Base-by-base conservation (phyloP, 2,329 filamentous ascomycete genomes). In the Kalmusia sp. region DNA sequence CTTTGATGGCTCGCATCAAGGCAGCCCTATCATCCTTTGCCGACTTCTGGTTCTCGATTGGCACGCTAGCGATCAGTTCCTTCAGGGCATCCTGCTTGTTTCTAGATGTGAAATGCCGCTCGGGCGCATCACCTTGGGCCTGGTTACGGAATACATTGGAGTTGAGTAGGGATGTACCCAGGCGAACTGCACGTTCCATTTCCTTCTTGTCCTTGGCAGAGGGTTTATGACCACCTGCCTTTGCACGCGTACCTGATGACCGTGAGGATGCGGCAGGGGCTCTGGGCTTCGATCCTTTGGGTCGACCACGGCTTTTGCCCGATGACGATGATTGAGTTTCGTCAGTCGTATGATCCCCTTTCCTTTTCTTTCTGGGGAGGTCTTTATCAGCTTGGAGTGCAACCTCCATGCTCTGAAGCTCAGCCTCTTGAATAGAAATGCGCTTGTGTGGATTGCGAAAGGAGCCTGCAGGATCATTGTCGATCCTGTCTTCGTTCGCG, bases 11-110 rank as follows among this genome's bases (percentile, higher is more conserved):
- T 7, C 69, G 57, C 0, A 73, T 14, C 0, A 82, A 63, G 7
- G 60, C 62, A 1, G 53, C 63, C 54, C 71, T 77, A 41, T 82
- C 78, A 8, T 51, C 45, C 3, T 57, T 58, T 0, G 69, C 70
- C 8, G 64, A 61, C 28, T 69, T 71, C 28, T 64, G 60, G 8
- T 71, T 64, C n/a, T 75, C 73, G 8, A 67, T 7, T 0, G 77
- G 75, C 0, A 79, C 60, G 19, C 70, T 74, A 0, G 73, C 69
- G 30, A 80, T 70, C 6, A 80, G 60, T 25, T 74, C 61, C 52
- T 73, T 76, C 19, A 80, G 48, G 0, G 77, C 77, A 19, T 73
- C 57, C 0, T 44, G 17, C 37, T 73, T 76, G 6, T 50, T 60
- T 4, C 47, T 59, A 0, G 62, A 55, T 1, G 22, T 56, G 37